Percentiles rank a stretch among this genome's conserved stretches.
Evolutionary conservation across 768 basidiomycete genomes (phyloP).

Genomic region (Mycena indigotica): DNA sequence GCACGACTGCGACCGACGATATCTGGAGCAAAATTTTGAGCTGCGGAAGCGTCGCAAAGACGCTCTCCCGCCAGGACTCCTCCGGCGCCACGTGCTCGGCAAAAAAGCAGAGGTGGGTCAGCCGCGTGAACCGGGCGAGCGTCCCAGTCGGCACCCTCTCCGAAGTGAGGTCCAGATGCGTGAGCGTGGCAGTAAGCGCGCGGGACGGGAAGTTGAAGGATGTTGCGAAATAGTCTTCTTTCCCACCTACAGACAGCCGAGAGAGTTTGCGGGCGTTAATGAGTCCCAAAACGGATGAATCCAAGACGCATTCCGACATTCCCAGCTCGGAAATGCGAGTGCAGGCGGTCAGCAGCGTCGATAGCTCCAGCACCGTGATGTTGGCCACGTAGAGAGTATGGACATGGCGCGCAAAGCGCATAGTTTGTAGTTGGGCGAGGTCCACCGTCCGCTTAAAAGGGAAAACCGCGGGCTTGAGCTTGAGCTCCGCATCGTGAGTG

Average conservation of each 20-base stretch:
- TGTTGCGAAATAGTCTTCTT: conserved; percentile 7
- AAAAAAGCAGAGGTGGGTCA: conserved; percentile 16
- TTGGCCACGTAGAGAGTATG: conserved; percentile 9
- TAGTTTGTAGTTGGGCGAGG: not conserved
- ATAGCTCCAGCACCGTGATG: conserved; percentile 8
- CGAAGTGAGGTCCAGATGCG: conserved; percentile 10
- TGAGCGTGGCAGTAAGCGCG: not conserved
- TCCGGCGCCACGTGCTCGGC: not conserved
- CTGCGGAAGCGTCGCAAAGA: conserved; percentile 2
- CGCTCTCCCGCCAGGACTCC: not conserved
- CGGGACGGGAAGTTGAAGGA: not conserved
- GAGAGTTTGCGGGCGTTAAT: not conserved
- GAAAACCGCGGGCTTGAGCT: not conserved
- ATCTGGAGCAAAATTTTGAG: conserved; percentile 13
- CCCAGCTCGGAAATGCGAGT: conserved; percentile 15
- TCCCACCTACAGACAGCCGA: conserved; percentile 17
- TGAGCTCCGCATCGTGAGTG: not conserved
- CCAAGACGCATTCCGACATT: conserved; percentile 1
- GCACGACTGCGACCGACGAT: conserved; percentile 9
- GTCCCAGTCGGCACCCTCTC: not conserved
- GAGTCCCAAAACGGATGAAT: not conserved
- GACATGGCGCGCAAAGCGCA: conserved; percentile 16
- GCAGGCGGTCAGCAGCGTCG: conserved; percentile 10
- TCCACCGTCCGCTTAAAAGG: conserved; percentile 17
- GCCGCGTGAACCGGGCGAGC: conserved; percentile 1